These are phyloP conservation scores for Rhizophagus clarus DNA, from an alignment of 192 early-diverging fungal species.

Conservation along the genomic window DNA sequence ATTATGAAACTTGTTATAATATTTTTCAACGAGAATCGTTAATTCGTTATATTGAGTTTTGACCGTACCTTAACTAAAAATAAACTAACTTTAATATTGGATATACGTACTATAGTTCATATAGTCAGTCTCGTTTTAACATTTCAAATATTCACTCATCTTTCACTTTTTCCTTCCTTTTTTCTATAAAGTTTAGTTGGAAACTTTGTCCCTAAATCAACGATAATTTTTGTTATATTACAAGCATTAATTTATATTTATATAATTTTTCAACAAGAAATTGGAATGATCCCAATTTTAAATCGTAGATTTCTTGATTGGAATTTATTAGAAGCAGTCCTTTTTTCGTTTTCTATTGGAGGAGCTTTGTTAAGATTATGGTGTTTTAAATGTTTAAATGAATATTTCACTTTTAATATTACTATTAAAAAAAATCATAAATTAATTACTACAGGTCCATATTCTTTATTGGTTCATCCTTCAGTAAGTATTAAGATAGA, in stretches of 20 bases:
- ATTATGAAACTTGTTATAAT: too few species aligned
- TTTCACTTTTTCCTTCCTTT: too few species aligned
- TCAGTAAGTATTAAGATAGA: too few species aligned
- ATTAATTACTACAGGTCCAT: slow-evolving; percentile 24
- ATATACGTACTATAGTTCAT: too few species aligned
- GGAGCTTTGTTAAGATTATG: slow-evolving; percentile 17
- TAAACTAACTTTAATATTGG: too few species aligned
- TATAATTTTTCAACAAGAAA: slow-evolving; percentile 20
- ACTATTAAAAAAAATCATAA: background rate
- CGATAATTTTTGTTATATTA: background rate
- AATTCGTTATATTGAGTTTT: too few species aligned
- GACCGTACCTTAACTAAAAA: too few species aligned
- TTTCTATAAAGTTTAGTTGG: too few species aligned
- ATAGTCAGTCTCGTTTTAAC: too few species aligned
- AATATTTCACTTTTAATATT: slow-evolving; percentile 24
- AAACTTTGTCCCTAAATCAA: too few species aligned
- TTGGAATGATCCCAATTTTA: background rate
- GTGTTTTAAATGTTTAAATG: slow-evolving; percentile 18
- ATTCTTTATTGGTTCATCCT: slow-evolving; percentile 24
- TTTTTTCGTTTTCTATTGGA: background rate
- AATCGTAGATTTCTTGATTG: slow-evolving; percentile 3
- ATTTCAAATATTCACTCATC: too few species aligned
- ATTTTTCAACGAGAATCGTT: too few species aligned
- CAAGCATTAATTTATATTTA: slow-evolving; percentile 11
- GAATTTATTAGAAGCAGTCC: background rate